Evolutionary conservation across 176 grass and related monocot genomes (phyloP), one percentile per base, ranked within the genome.

Genomic region (Guadua angustifolia): DNA sequence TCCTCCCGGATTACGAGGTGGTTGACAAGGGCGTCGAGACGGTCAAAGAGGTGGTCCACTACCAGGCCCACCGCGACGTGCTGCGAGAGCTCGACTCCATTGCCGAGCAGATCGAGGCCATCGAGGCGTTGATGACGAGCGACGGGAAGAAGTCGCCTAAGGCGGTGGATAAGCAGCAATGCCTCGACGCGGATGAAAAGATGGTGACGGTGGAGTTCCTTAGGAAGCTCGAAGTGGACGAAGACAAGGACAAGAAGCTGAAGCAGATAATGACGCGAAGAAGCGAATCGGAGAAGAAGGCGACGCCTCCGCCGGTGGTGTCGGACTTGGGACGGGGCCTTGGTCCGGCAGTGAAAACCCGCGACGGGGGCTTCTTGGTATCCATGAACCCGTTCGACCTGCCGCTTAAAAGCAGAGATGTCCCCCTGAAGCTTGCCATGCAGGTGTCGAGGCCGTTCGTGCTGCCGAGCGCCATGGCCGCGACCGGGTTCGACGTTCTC

Each of bases 11-110:
- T 81, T 97, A 88, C 57, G 95, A 94, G 26, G 90, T 94, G 51
- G 65, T 98, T 26, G 89, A 95, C 21, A 98, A 87, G 71, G 95
- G 95, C 71, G 86, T 90, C n/a, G 93, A 99, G 81, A 87, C 75
- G 57, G 87, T 94, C 10, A 99, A 94, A 69, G 89, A 95, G 81
- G 91, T 91, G 5, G 93, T 92, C 9, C 91, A 92, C 40, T 88
- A 82, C 86, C 91, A 90, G 25, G 80, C 73, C 24, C 91, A 88
- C 6, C 88, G 79, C 11, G 85, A 82, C 74, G 92, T 87, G 71
- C 65, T 92, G 9, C 77, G 77, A 7, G 96, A 99, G 78, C 91
- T 99, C n/a, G 91, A 92, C 43, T 82, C 89, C 66, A 94, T 99
- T 14, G 89, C 83, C 49, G 87, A 88, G 7, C 85, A 99, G 89